Evolutionary conservation across 805 yeast species (phyloP).

Genomic region (Candida orba): DNA sequence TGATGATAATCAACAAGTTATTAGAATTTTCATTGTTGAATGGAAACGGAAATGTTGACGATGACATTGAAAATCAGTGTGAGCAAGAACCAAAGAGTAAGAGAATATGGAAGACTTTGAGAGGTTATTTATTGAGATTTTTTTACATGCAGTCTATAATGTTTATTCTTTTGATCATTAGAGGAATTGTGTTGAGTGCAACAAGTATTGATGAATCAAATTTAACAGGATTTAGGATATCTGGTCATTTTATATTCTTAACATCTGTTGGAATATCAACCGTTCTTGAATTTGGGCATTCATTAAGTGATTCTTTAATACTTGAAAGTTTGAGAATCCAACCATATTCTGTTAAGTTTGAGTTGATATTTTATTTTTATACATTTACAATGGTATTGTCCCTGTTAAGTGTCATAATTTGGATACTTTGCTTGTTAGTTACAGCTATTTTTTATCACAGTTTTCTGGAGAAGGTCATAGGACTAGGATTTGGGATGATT

Average conservation of each 20-base stretch:
- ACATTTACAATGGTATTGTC: neutral
- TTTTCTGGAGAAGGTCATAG: constrained; percentile 63
- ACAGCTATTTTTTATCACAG: constrained; percentile 85
- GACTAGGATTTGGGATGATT: constrained; percentile 48
- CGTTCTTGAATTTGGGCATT: constrained; percentile 3
- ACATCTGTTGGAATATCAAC: constrained; percentile 5
- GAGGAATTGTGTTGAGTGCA: neutral
- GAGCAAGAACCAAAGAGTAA: neutral
- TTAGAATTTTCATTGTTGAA: constrained; percentile 1
- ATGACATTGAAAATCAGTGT: neutral
- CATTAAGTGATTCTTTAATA: constrained; percentile 1
- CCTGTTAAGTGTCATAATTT: constrained; percentile 22
- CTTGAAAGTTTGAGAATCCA: neutral
- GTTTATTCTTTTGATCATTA: neutral
- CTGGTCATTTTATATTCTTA: constrained; percentile 6
- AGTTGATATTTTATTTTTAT: neutral
- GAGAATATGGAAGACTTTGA: neutral
- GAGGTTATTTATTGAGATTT: constrained; percentile 2
- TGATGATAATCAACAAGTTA: constrained; percentile 2
- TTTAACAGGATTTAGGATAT: constrained; percentile 5
- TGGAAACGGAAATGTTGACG: constrained; percentile 1
- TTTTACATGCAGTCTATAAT: neutral
- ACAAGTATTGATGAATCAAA: constrained; percentile 3
- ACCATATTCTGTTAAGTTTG: neutral
- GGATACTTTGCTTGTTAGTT: constrained; percentile 56